Percentiles rank a stretch among this genome's conserved stretches.
These are phyloP conservation scores for Oryza australiensis DNA, from an alignment of 176 grass and related monocot species.

Conservation along the genomic window DNA sequence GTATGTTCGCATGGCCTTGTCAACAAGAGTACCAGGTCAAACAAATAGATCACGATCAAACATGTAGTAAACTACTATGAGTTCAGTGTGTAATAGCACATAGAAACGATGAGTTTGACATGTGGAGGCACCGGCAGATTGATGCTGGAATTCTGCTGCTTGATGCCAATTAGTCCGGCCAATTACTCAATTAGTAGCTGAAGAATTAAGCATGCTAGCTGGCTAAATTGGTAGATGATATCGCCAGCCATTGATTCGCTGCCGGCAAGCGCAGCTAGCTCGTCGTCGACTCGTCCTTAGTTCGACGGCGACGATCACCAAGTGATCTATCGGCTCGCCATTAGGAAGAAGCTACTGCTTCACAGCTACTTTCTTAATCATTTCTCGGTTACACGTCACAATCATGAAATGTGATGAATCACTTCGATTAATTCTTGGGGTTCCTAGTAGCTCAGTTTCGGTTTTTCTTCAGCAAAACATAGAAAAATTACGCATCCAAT, in stretches of 20 bases:
- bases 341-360: neutral
- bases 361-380: neutral
- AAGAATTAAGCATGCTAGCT: neutral
- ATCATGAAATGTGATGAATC: neutral
- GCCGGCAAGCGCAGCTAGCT: too few relatives aligned
- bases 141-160: neutral
- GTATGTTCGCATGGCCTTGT: slow-evolving; percentile 3
- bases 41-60: neutral
- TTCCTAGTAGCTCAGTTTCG: slow-evolving; percentile 33
- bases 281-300: neutral
- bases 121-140: slow-evolving; percentile 22
- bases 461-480: slow-evolving; percentile 26
- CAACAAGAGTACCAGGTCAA: slow-evolving; percentile 41
- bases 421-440: neutral
- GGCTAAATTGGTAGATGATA: neutral
- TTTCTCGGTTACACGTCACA: neutral
- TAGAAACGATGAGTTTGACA: slow-evolving; percentile 37
- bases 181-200: neutral
- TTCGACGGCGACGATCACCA: neutral
- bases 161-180: slow-evolving; percentile 2
- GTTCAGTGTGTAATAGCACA: neutral
- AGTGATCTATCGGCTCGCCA: neutral
- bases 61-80: neutral
- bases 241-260: neutral
- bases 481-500: slow-evolving; percentile 17